These are phyloP conservation scores for Babesia ovis DNA, from an alignment of 169 alveolate genomes.

Conservation along the genomic window DNA sequence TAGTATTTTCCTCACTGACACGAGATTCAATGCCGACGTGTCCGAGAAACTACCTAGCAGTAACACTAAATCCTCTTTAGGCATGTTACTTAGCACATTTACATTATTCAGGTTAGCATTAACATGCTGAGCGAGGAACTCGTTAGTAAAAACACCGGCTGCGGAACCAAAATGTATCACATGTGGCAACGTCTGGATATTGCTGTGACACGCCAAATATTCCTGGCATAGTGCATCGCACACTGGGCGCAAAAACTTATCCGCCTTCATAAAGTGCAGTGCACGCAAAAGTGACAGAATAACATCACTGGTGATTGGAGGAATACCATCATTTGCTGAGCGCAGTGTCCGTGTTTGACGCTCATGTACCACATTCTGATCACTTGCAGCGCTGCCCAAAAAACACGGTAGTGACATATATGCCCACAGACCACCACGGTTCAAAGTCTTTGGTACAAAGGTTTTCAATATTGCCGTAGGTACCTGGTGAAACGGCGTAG, in stretches of 20 bases:
- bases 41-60: slow-evolving; percentile 8
- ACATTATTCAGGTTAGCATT: slow-evolving; percentile 26
- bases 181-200: slow-evolving; percentile 11
- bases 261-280: slow-evolving; percentile 27
- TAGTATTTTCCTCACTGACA: slow-evolving; percentile 21
- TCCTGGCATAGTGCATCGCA: slow-evolving; percentile 43
- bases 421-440: slow-evolving; percentile 69
- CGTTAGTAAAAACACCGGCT: slow-evolving; percentile 28
- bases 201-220: slow-evolving; percentile 24
- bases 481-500: slow-evolving; percentile 4
- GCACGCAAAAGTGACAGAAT: slow-evolving; percentile 49
- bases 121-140: slow-evolving; percentile 4
- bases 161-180: slow-evolving; percentile 17
- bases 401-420: slow-evolving; percentile 49
- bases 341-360: slow-evolving; percentile 8
- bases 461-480: slow-evolving; percentile 41
- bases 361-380: slow-evolving; percentile 7
- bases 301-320: slow-evolving; percentile 14
- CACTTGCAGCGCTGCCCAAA: slow-evolving; percentile 7
- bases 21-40: background rate
- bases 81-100: slow-evolving; percentile 18
- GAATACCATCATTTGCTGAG: slow-evolving; percentile 26
- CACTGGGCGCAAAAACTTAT: slow-evolving; percentile 8
- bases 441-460: slow-evolving; percentile 21
- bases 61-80: slow-evolving; percentile 31